Conservation (phyloP, 164 flowering plant species). For the Buxus sempervirens region DNA sequence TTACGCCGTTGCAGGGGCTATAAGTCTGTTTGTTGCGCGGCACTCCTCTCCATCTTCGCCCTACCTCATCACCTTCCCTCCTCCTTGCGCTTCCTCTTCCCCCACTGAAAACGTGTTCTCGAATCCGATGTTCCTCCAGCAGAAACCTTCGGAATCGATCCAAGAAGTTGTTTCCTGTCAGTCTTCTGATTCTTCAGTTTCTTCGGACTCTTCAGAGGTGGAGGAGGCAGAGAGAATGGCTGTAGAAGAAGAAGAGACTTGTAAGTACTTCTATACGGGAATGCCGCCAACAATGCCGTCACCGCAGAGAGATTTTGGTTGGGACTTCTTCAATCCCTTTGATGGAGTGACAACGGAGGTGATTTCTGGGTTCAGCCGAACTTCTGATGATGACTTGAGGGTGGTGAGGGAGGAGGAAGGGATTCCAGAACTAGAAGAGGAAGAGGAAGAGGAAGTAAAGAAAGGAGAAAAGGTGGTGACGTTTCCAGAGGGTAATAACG, state of each 20-base stretch:
- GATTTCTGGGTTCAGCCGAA: constrained; percentile 41
- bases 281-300: constrained; percentile 70
- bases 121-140: constrained; percentile 65
- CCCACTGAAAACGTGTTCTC: constrained; percentile 35
- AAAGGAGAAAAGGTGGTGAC: constrained; percentile 21
- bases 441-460: constrained; percentile 31
- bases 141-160: constrained; percentile 44
- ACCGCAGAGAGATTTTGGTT: constrained; percentile 61
- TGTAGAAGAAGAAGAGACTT: constrained; percentile 16
- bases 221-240: constrained; percentile 24
- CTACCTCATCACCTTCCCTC: constrained; percentile 32
- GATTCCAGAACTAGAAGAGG: constrained; percentile 64
- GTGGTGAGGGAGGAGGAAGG: constrained; percentile 86
- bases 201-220: constrained; percentile 37
- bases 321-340: constrained; percentile 78
- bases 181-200: constrained; percentile 26
- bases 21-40: constrained; percentile 41
- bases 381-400: constrained; percentile 69
- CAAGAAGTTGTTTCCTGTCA: constrained; percentile 37
- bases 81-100: constrained; percentile 25
- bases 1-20: constrained; percentile 41
- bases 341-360: constrained; percentile 51
- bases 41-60: constrained; percentile 43
- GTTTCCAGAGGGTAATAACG: constrained; percentile 23
- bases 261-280: constrained; percentile 51